These are phyloP conservation scores for Sphagnum fallax DNA, from an alignment of 228 moss, liverwort and hornwort species.

Conservation along the genomic window DNA sequence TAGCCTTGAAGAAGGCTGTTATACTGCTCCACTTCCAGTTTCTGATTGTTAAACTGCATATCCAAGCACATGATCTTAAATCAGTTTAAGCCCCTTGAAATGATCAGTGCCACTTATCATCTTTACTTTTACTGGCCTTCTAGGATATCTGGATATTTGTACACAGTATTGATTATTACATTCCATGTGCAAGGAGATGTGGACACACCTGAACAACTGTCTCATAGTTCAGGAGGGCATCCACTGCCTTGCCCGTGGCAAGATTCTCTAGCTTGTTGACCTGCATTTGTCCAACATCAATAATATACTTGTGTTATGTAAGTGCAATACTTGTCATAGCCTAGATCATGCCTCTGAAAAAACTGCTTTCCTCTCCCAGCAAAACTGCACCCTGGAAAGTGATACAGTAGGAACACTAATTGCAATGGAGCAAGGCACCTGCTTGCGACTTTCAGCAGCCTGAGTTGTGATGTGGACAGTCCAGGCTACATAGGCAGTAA, in stretches of 20 bases:
- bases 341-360: no score
- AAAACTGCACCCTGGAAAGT: no score
- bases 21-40: slow-evolving; percentile 86
- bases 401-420: no score
- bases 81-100: no score
- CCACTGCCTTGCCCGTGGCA: slow-evolving; percentile 93
- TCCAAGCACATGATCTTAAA: neutral
- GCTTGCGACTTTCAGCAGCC: slow-evolving; percentile 90
- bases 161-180: no score
- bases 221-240: slow-evolving; percentile 93
- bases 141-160: no score
- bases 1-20: slow-evolving; percentile 71
- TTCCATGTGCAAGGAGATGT: neutral
- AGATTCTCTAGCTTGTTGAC: slow-evolving; percentile 94
- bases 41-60: slow-evolving; percentile 90
- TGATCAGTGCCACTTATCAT: no score
- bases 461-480: slow-evolving; percentile 71
- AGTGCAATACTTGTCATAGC: no score
- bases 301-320: neutral
- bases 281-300: slow-evolving; percentile 22
- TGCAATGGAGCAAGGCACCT: slow-evolving; percentile 27
- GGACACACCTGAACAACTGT: slow-evolving; percentile 82
- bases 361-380: no score
- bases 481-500: slow-evolving; percentile 73
- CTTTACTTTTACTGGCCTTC: no score